Evolutionary conservation across 768 basidiomycete species (phyloP).

Genomic region (Russula brevipes): DNA sequence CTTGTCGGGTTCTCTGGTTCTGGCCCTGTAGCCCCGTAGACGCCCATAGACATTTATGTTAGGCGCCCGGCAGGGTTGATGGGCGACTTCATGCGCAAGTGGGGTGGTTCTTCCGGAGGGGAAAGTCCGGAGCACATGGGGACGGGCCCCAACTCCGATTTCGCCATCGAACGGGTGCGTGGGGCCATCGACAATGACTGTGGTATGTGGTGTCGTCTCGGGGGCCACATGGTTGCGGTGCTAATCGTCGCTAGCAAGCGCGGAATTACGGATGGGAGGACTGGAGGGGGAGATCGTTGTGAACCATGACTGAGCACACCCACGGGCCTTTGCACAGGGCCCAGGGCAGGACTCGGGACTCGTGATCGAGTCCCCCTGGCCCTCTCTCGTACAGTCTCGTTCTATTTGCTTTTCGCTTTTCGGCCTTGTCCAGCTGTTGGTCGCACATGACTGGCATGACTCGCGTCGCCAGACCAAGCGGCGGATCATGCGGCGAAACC

Average conservation of each 20-base stretch:
- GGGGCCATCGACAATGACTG: background rate
- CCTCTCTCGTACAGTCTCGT: too few relatives aligned
- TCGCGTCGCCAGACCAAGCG: too few relatives aligned
- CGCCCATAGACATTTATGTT: background rate
- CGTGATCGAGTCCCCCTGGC: background rate
- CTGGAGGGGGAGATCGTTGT: too few relatives aligned
- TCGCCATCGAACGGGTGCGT: background rate
- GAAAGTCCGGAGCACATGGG: background rate
- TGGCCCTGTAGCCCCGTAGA: background rate
- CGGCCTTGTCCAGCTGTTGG: too few relatives aligned
- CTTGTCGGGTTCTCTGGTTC: background rate
- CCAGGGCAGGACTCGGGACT: background rate
- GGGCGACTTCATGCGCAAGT: too few relatives aligned
- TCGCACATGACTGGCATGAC: too few relatives aligned
- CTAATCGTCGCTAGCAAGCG: background rate
- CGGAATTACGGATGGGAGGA: background rate
- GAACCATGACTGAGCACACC: too few relatives aligned
- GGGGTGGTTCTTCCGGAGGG: background rate
- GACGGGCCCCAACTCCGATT: background rate
- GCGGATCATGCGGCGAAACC: background rate
- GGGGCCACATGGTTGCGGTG: background rate
- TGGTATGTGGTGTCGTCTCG: background rate
- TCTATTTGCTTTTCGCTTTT: too few relatives aligned
- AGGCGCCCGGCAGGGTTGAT: too few relatives aligned
- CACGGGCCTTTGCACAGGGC: constrained; percentile 1